These are phyloP conservation scores for Avena insularis DNA, from an alignment of 176 grass and related monocot species.

Conservation along the genomic window DNA sequence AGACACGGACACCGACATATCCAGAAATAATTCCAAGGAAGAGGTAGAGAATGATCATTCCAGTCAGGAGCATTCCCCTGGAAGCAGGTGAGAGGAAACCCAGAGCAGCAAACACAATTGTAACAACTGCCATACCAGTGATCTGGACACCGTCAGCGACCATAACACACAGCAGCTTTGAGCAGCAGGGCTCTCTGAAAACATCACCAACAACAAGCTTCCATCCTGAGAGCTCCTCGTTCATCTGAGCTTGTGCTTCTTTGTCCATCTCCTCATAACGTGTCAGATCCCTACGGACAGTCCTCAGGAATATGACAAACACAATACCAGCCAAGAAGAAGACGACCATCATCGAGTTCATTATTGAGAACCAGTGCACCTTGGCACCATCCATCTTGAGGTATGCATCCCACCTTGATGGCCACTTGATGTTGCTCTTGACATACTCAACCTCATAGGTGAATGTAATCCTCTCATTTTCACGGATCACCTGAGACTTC, in stretches of 20 bases:
- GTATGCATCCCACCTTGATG: conserved; percentile 81
- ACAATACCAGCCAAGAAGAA: conserved; percentile 90
- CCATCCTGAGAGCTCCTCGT: conserved; percentile 88
- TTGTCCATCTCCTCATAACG: conserved; percentile 88
- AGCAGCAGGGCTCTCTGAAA: conserved; percentile 77
- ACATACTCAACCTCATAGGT: conserved; percentile 81
- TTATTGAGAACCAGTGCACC: conserved; percentile 89
- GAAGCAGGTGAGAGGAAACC: conserved; percentile 80
- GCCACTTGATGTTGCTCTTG: conserved; percentile 79
- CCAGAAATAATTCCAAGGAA: conserved; percentile 82
- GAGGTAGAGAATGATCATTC: conserved; percentile 87
- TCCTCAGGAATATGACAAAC: conserved; percentile 83
- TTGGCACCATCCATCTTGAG: conserved; percentile 81
- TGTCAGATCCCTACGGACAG: conserved; percentile 79
- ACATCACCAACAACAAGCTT: conserved; percentile 86
- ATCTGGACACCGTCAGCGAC: conserved; percentile 86
- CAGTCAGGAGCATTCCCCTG: conserved; percentile 88
- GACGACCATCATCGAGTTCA: conserved; percentile 90
- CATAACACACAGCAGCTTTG: conserved; percentile 75
- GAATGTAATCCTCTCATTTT: conserved; percentile 72
- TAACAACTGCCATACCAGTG: conserved; percentile 78
- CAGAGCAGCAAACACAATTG: conserved; percentile 79
- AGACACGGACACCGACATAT: conserved; percentile 75
- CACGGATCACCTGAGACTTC: conserved; percentile 65
- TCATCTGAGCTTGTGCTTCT: conserved; percentile 83